These are phyloP conservation scores for Physcomitrium patens DNA, from an alignment of 225 moss, liverwort and hornwort species.

Conservation along the genomic window DNA sequence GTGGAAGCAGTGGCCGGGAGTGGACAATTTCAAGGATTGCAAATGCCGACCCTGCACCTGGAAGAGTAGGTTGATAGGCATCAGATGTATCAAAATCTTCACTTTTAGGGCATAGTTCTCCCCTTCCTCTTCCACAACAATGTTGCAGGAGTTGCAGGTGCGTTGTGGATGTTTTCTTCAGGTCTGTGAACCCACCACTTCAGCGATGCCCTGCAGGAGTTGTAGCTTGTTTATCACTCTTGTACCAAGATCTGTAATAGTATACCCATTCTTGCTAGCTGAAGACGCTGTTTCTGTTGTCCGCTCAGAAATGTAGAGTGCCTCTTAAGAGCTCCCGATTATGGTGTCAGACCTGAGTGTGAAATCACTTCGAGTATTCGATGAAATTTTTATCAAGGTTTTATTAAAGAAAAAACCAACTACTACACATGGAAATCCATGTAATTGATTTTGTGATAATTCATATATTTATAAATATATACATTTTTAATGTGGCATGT, in stretches of 20 bases:
- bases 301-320: no score
- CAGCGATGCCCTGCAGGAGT: neutral
- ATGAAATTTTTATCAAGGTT: no score
- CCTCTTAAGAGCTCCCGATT: no score
- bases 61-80: constrained; percentile 22
- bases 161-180: constrained; percentile 13
- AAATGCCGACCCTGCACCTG: constrained; percentile 38
- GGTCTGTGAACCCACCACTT: constrained; percentile 7
- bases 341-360: no score
- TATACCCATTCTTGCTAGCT: neutral
- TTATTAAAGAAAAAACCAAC: no score
- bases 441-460: no score
- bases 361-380: no score
- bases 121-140: constrained; percentile 3
- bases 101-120: constrained; percentile 10
- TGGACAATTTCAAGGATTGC: constrained; percentile 70
- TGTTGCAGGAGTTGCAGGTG: constrained; percentile 9
- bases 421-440: no score
- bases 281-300: no score
- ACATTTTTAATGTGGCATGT: no score
- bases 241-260: constrained; percentile 31
- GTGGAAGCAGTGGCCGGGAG: constrained; percentile 43
- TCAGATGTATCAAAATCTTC: neutral
- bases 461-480: no score
- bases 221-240: neutral